Evolutionary conservation across 306 rosid genomes (phyloP), one percentile per base, ranked within the genome.

Genomic region (Corylus americana): DNA sequence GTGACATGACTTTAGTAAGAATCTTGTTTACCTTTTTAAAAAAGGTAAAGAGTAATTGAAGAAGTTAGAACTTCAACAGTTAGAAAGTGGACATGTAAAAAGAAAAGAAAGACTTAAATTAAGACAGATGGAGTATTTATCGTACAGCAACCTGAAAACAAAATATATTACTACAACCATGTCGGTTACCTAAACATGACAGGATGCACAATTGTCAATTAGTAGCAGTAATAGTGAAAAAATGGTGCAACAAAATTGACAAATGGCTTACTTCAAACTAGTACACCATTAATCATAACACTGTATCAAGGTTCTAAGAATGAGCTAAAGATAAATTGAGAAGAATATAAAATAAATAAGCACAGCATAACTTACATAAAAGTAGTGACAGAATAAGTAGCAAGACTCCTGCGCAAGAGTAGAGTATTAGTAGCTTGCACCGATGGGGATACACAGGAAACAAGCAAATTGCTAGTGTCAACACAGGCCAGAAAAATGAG

Each of bases 381-480:
- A 95, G 99, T 50, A 95, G 89, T 50, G 97, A 90, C 78, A 91
- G 82, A 74, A 95, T 90, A 74, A 95, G 97, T 77, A 93, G 82
- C 50, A 95, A 93, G 83, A 95, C 87, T 77, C 99, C 98, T 5
- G 94, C 98, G 4, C 99, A 95, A 0, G 96, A 91, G 92, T 95
- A 95, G 79, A 95, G 97, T 85, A 93, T 90, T 79, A 95, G 73
- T 58, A 96, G 86, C 89, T 96, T 96, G 98, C 97, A 91, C 74
- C 90, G 82, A 88, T 91, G 98, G 76, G 99, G 99, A 74, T 96
- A 96, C 73, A 96, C 98, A 14, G 99, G 99, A 89, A 96, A 96
- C 86, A 96, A 85, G 90, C 99, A 96, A 63, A 96, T 96, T 74
- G 99, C 99, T 85, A 96, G 85, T 7, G 99, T 96, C 78, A 93